Evolutionary conservation across 1,284 basidiomycete species (phyloP).

Genomic region (Ganoderma boninense): DNA sequence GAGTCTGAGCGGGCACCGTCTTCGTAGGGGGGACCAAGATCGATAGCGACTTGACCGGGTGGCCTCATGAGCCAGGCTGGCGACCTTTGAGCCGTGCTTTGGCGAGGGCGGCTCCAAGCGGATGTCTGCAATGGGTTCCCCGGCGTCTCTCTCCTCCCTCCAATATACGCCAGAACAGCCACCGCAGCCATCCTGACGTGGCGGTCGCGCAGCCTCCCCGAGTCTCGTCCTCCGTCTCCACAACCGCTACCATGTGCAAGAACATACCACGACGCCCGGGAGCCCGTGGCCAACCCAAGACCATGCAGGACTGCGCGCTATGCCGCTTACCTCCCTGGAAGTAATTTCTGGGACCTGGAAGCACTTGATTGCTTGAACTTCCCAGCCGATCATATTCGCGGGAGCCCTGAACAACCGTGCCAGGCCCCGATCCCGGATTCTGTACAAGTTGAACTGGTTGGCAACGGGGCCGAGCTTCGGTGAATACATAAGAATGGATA

Average conservation of each 20-base stretch:
- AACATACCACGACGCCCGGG: neutral
- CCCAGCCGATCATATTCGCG: neutral
- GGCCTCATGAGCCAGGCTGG: slow-evolving; percentile 60
- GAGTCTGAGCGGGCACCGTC: slow-evolving; percentile 53
- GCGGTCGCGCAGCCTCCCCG: slow-evolving; percentile 16
- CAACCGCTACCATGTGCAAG: neutral
- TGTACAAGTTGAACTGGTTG: too few species aligned
- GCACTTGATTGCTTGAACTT: neutral
- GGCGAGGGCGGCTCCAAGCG: slow-evolving; percentile 20
- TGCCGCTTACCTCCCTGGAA: neutral
- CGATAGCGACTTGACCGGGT: slow-evolving; percentile 66
- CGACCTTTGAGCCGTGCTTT: slow-evolving; percentile 17
- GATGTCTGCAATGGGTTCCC: slow-evolving; percentile 10
- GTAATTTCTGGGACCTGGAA: neutral
- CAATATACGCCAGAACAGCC: slow-evolving; percentile 18
- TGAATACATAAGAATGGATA: neutral
- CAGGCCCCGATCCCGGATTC: neutral
- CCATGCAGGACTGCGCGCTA: neutral
- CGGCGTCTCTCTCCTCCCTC: neutral
- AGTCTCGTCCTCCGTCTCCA: neutral
- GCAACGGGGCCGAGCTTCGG: neutral
- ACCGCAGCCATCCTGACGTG: slow-evolving; percentile 35
- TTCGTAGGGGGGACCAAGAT: slow-evolving; percentile 65
- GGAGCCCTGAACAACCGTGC: neutral
- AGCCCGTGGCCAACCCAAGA: neutral